Base-by-base conservation (phyloP, 352 stramenopile genomes). In the Phytophthora agathidicida region DNA sequence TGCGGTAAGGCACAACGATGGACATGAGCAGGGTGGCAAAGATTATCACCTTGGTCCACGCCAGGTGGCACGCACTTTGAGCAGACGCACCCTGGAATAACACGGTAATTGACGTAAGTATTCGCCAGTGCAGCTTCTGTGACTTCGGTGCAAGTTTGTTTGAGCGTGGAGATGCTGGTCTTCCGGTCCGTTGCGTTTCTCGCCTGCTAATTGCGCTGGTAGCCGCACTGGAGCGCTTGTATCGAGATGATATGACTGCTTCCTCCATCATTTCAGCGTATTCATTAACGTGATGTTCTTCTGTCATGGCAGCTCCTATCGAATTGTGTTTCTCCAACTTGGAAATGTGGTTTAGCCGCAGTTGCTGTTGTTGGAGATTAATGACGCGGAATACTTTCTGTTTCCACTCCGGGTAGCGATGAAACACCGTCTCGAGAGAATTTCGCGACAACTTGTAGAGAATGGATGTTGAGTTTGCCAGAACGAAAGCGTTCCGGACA, bases 391-490 rank as follows among this genome's bases (percentile, higher is more conserved):
- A 47, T 2, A 91, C 83, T 54, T 84, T 89, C 10, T 71, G 49
- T 33, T 93, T 93, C 83, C 83, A 91, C 5, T 80, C 63, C 1
- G 79, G 83, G 30, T 91, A 89, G 3, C 75, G 67, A 32, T 86
- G 72, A 51, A 93, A 93, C 0, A 91, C 79, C 6, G 82, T 63
- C 36, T 93, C 78, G 2, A 93, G 57, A 1, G 82, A 89, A 19
- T 86, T 47, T 3, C 80, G 65, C 11, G 83, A 93, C 0, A 93
- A 49, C n/a, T 60, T 71, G 64, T 89, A 91, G 11, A 93, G 61
- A 46, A 89, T 88, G 8, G 78, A 91, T 0, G 82, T 89, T 2
- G 79, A 83, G n/a, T 66, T 75, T 5, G 78, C 76, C 23, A 77
- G 49, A 2, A 93, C 73, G 27, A 74, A 85, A 3, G 80, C 67